A percentile compares a stretch with the other conserved stretches of the same genome.
Conservation (phyloP, 2,329 filamentous ascomycete genomes). For the Decorospora gaudefroyi region DNA sequence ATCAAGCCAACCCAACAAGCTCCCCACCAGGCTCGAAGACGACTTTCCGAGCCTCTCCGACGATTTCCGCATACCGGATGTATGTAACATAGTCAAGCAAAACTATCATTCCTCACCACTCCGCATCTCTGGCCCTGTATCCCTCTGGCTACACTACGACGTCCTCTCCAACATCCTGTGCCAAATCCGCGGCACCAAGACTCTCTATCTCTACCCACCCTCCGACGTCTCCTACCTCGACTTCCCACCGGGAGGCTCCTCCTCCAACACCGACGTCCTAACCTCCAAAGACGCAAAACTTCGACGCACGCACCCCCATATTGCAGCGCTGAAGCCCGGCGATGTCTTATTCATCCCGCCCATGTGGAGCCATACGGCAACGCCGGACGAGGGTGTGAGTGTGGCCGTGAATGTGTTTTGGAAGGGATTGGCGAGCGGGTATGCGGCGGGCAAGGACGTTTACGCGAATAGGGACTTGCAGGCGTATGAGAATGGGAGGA, state of each 20-base stretch:
- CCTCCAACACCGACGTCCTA: slow-evolving; percentile 77
- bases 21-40: slow-evolving; percentile 68
- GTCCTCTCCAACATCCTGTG: slow-evolving; percentile 88
- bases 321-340: slow-evolving; percentile 68
- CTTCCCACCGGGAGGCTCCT: slow-evolving; percentile 77
- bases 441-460: slow-evolving; percentile 76
- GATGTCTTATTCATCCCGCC: slow-evolving; percentile 82
- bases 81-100: slow-evolving; percentile 52
- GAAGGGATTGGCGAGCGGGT: slow-evolving; percentile 67
- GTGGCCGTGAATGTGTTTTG: slow-evolving; percentile 93
- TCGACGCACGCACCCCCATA: slow-evolving; percentile 61
- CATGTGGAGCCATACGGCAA: slow-evolving; percentile 79
- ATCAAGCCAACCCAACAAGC: slow-evolving; percentile 66
- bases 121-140: slow-evolving; percentile 76
- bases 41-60: slow-evolving; percentile 72
- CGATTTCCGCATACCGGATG: slow-evolving; percentile 70
- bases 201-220: slow-evolving; percentile 77
- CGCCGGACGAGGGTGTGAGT: slow-evolving; percentile 60
- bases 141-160: slow-evolving; percentile 91
- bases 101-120: slow-evolving; percentile 77
- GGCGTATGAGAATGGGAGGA: slow-evolving; percentile 79
- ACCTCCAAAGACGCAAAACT: slow-evolving; percentile 30
- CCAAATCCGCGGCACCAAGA: slow-evolving; percentile 75
- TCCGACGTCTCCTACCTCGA: slow-evolving; percentile 70
- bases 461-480: slow-evolving; percentile 87